phyloP scores from a whole-genome alignment of 2,329 filamentous ascomycete genomes.

The Microdochium nivale region DNA sequence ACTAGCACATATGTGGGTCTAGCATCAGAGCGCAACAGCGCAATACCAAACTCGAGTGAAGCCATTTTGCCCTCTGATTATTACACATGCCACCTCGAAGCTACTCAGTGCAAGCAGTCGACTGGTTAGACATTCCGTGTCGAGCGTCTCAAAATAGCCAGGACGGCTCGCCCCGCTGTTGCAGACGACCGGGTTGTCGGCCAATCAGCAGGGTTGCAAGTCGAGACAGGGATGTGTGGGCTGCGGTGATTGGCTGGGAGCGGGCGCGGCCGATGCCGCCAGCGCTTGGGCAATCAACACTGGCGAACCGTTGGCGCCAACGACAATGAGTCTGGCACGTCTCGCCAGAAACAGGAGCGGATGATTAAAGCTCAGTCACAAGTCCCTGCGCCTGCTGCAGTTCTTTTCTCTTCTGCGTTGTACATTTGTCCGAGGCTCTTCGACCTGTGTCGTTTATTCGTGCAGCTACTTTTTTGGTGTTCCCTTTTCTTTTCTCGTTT shows the following conservation, averaged over 20 bases:
- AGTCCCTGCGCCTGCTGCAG: neutral
- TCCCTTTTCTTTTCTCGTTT: neutral
- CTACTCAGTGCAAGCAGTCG: too few species aligned
- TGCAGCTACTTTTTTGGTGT: neutral
- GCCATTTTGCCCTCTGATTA: too few species aligned
- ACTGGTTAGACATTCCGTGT: too few species aligned
- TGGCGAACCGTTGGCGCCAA: neutral
- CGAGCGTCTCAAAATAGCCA: neutral
- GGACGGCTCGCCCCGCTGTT: neutral
- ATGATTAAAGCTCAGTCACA: neutral
- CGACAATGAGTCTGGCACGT: neutral
- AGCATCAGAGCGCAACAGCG: too few species aligned
- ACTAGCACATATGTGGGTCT: neutral
- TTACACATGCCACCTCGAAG: too few species aligned
- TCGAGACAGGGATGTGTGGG: neutral
- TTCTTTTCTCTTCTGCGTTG: neutral
- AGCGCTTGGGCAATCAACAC: neutral
- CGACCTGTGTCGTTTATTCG: neutral
- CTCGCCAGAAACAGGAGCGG: neutral
- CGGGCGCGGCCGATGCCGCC: neutral
- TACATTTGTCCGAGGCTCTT: neutral
- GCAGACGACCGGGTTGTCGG: slow-evolving; percentile 46
- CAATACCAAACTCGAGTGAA: too few species aligned
- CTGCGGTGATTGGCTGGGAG: neutral
- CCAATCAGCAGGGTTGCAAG: slow-evolving; percentile 51